Base-by-base conservation (phyloP, 2,329 filamentous ascomycete genomes). In the Fusarium coicis region DNA sequence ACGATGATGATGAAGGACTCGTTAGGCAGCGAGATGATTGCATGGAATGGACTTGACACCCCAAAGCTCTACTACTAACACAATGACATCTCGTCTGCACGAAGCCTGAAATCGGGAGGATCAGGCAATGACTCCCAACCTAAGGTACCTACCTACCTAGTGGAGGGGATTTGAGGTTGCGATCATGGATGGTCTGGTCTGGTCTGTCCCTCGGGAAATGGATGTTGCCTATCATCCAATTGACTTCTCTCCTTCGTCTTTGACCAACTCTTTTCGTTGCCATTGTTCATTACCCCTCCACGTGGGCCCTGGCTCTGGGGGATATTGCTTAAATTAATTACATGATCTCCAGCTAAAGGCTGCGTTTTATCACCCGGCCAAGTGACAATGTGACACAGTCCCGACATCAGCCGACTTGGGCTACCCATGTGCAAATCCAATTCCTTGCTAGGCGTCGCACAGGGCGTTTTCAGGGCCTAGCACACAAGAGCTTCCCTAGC, bases 321-420 rank as follows among this genome's bases (percentile, higher is more conserved):
- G 56, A 56, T 30, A 63, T 46, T 53, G 26, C 34, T 39, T 56
- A 42, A 56, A 32, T 60, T 49, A 70, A 70, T 67, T 71, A 71
- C 39, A 44, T 71, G 63, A 63, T 54, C 63, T 32, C 39, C 34
- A 61, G 36, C 64, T 50, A 49, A 63, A 57, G 34, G 19, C 16
- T 40, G 30, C 37, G 37, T 46, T 59, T 62, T 50, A 47, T 63
- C 60, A 59, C 70, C 56, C 36, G 70, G 70, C 55, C 39, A 67
- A 54, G 55, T 59, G 60, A 53, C 42, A 66, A 68, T 60, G 58
- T 69, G 46, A 68, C 47, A 71, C 56, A 56, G 66, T 71, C 70
- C 78, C 78, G 78, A 80, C 65, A 80, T 80, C 78, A 80, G 78
- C 78, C 78, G 78, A 80, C 65, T 61, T 67, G 28, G 47, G 32